Conservation (phyloP, 169 alveolate genomes). For the Eimeria falciformis region DNA sequence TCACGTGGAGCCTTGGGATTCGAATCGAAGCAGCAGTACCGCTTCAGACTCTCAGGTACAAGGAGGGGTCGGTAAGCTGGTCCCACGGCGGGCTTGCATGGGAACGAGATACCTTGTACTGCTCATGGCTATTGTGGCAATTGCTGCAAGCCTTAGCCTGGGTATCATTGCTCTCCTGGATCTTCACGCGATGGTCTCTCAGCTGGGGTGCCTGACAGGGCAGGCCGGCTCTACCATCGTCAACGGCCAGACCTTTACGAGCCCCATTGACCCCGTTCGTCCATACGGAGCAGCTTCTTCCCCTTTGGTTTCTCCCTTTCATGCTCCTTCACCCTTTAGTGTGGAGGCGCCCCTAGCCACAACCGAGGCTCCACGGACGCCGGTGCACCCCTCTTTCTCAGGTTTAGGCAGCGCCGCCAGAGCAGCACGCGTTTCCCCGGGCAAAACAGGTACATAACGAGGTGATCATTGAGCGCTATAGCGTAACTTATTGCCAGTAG, state of each 20-base stretch:
- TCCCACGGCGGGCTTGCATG: constrained; percentile 45
- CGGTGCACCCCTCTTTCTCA: neutral
- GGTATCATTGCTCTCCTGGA: constrained; percentile 17
- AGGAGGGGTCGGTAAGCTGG: constrained; percentile 21
- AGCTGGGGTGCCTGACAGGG: constrained; percentile 42
- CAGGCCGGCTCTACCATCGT: constrained; percentile 64
- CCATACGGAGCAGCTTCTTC: neutral
- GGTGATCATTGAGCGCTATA: too few species aligned
- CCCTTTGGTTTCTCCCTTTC: constrained; percentile 12
- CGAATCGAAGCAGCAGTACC: constrained; percentile 50
- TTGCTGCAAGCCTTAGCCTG: neutral
- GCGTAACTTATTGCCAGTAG: too few species aligned
- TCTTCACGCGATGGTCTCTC: constrained; percentile 43
- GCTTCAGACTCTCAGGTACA: constrained; percentile 47
- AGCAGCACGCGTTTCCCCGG: too few species aligned
- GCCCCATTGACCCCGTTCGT: neutral
- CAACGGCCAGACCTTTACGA: constrained; percentile 49
- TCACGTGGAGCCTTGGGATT: constrained; percentile 14
- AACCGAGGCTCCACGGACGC: neutral
- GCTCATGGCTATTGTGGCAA: neutral
- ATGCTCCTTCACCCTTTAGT: constrained; percentile 10
- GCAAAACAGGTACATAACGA: too few species aligned
- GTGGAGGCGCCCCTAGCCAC: neutral
- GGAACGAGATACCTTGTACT: constrained; percentile 24
- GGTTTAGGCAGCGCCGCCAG: neutral